A percentile compares a stretch with the other conserved stretches of the same genome.
Evolutionary conservation across 2,329 filamentous ascomycete genomes (phyloP).

Genomic region (Pseudogymnoascus sp.): DNA sequence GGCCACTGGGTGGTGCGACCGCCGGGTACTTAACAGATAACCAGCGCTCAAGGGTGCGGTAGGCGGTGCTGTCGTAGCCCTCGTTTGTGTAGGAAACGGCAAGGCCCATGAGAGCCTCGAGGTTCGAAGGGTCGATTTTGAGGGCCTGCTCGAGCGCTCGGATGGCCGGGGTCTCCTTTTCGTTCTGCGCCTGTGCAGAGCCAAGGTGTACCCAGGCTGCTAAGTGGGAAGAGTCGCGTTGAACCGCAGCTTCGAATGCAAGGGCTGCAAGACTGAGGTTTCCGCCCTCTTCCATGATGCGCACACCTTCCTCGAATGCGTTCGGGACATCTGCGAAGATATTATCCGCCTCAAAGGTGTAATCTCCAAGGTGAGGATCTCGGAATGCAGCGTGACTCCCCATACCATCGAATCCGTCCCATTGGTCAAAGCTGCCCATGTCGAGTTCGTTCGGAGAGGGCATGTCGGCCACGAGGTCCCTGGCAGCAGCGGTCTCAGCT

Average conservation of each 20-base stretch:
- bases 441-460: constrained; percentile 39
- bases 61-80: constrained; percentile 94
- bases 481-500: constrained; percentile 64
- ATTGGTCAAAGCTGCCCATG: constrained; percentile 71
- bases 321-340: constrained; percentile 74
- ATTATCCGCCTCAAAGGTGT: constrained; percentile 93
- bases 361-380: constrained; percentile 78
- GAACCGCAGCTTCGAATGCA: constrained; percentile 91
- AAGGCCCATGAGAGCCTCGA: constrained; percentile 86
- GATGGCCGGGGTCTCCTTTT: constrained; percentile 95
- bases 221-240: constrained; percentile 79
- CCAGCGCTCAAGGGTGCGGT: constrained; percentile 94
- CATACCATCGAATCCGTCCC: constrained; percentile 65
- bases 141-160: constrained; percentile 86
- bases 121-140: constrained; percentile 78
- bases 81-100: constrained; percentile 98
- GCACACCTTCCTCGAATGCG: constrained; percentile 86
- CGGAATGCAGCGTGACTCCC: constrained; percentile 59
- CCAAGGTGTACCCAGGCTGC: constrained; percentile 93
- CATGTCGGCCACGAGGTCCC: constrained; percentile 56
- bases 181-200: constrained; percentile 91
- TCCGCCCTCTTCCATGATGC: constrained; percentile 87
- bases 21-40: constrained; percentile 88
- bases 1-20: constrained; percentile 64
- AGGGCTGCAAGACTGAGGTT: constrained; percentile 90